These are phyloP conservation scores for Alternaria triticimaculans DNA, from an alignment of 2,329 filamentous ascomycete genomes.

Conservation along the genomic window DNA sequence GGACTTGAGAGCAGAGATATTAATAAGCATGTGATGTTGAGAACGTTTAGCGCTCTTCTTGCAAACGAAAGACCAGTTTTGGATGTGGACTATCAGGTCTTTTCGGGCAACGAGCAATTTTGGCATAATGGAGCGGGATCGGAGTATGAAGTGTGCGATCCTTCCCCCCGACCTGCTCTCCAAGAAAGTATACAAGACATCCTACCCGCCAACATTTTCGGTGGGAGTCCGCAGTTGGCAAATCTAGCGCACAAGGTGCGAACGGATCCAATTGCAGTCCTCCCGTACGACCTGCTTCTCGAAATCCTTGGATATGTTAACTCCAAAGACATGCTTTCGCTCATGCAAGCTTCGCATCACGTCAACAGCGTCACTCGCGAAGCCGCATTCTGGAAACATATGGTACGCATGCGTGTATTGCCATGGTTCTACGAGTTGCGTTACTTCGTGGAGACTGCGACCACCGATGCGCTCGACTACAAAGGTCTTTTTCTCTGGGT, in stretches of 20 bases:
- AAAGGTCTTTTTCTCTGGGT: conserved; percentile 33
- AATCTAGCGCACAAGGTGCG: conserved; percentile 10
- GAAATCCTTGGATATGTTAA: conserved; percentile 12
- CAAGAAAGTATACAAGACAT: conserved; percentile 8
- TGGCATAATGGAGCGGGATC: conserved; percentile 23
- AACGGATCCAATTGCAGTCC: conserved; percentile 15
- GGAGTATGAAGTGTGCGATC: conserved; percentile 25
- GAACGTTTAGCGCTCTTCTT: conserved; percentile 3
- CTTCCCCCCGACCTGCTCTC: conserved; percentile 2
- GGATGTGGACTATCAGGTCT: conserved; percentile 20
- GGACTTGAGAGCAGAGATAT: conserved; percentile 8
- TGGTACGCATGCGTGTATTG: conserved; percentile 16
- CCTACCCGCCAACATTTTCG: conserved; percentile 12
- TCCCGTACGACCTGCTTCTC: conserved; percentile 22
- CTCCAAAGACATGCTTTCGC: conserved; percentile 7
- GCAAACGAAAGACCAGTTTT: conserved; percentile 4
- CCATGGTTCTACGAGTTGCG: conserved; percentile 24
- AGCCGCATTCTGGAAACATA: conserved; percentile 19
- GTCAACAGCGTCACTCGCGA: conserved; percentile 11
- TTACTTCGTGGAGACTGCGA: not conserved
- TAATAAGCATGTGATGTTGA: conserved; percentile 22
- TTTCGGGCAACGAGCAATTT: conserved; percentile 6
- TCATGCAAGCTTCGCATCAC: conserved; percentile 22
- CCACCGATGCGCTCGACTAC: conserved; percentile 16
- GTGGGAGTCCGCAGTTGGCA: not conserved